Evolutionary conservation across 352 stramenopile species (phyloP).

Genomic region (Thraustotheca clavata): DNA sequence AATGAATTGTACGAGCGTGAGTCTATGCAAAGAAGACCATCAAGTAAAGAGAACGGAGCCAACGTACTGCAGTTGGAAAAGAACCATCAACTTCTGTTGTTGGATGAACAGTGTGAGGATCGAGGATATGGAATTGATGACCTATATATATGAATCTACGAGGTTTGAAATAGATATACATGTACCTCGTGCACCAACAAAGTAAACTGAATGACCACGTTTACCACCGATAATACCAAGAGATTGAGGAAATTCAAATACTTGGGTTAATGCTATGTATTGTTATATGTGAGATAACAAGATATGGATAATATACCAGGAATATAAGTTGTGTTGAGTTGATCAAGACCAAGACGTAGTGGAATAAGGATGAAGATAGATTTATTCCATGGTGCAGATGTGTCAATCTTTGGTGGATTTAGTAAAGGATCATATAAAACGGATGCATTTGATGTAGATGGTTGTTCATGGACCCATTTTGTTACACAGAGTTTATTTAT

Average conservation of each 20-base stretch:
- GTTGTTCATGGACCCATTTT: slow-evolving; percentile 25
- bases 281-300: neutral
- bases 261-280: slow-evolving; percentile 40
- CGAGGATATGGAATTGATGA: slow-evolving; percentile 23
- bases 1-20: slow-evolving; percentile 47
- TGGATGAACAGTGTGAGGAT: slow-evolving; percentile 39
- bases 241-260: slow-evolving; percentile 87
- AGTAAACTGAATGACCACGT: slow-evolving; percentile 92
- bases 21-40: slow-evolving; percentile 31
- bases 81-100: slow-evolving; percentile 22
- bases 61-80: slow-evolving; percentile 19
- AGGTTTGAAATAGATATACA: slow-evolving; percentile 32
- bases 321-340: slow-evolving; percentile 76
- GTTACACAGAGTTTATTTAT: slow-evolving; percentile 63
- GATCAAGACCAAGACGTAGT: slow-evolving; percentile 85
- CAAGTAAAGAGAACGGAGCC: slow-evolving; percentile 23
- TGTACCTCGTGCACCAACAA: slow-evolving; percentile 87
- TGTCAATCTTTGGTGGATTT: slow-evolving; percentile 42
- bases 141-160: neutral
- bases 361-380: slow-evolving; percentile 89
- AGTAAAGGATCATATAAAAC: slow-evolving; percentile 82
- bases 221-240: slow-evolving; percentile 93
- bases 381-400: slow-evolving; percentile 65
- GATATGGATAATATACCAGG: slow-evolving; percentile 15
- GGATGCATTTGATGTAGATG: neutral